These are phyloP conservation scores for Usnea hakonensis DNA, from an alignment of 495 filamentous ascomycete genomes.

Conservation along the genomic window DNA sequence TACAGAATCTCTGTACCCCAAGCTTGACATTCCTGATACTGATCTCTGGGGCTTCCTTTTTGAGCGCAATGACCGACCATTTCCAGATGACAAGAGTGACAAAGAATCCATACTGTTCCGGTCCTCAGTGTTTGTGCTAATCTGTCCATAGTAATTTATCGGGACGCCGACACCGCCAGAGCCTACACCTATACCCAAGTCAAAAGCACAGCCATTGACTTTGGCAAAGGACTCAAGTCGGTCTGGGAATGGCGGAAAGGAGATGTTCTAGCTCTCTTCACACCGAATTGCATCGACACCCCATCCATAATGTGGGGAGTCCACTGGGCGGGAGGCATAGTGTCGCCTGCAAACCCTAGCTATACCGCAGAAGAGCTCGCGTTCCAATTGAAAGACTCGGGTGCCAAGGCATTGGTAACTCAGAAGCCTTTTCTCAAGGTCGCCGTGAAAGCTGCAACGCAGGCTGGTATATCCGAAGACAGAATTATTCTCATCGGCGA, in stretches of 20 bases:
- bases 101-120: neutral
- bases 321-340: conserved; percentile 74
- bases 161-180: conserved; percentile 64
- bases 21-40: conserved; percentile 53
- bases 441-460: conserved; percentile 58
- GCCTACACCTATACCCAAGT: conserved; percentile 67
- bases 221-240: conserved; percentile 72
- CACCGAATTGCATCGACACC: conserved; percentile 70
- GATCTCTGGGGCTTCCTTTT: conserved; percentile 74
- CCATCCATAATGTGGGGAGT: conserved; percentile 65
- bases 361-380: conserved; percentile 83
- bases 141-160: conserved; percentile 58
- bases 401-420: conserved; percentile 70
- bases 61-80: conserved; percentile 61
- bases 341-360: conserved; percentile 78
- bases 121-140: neutral
- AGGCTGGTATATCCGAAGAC: conserved; percentile 54
- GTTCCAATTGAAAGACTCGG: conserved; percentile 77
- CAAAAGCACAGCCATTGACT: conserved; percentile 56
- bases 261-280: conserved; percentile 63
- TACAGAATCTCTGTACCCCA: conserved; percentile 37
- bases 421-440: conserved; percentile 53
- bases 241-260: conserved; percentile 73
- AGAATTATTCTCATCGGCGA: conserved; percentile 76
- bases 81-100: conserved; percentile 56